These are phyloP conservation scores for Penicillium ochrochloron DNA, from an alignment of 495 filamentous ascomycete species.

Conservation along the genomic window DNA sequence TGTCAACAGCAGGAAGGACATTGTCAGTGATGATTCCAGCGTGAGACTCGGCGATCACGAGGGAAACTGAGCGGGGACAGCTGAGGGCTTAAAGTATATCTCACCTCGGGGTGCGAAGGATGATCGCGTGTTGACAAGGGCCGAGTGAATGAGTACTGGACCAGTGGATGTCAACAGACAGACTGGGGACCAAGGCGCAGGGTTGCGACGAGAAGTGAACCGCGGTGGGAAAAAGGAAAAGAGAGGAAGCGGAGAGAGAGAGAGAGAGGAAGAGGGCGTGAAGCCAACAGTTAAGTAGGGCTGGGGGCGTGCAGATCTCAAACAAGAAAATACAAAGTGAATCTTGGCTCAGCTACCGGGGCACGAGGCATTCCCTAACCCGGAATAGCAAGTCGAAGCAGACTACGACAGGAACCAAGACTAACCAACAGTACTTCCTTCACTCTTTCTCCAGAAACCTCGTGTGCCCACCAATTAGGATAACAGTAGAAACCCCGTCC, in stretches of 20 bases:
- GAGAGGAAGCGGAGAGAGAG: neutral
- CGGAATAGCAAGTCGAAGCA: conserved; percentile 16
- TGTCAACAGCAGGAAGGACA: neutral
- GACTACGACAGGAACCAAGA: neutral
- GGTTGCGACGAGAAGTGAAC: neutral
- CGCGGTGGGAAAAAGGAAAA: neutral
- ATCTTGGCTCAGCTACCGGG: neutral
- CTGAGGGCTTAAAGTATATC: neutral
- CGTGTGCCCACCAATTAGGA: neutral
- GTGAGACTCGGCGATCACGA: neutral
- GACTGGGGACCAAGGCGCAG: neutral
- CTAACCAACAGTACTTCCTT: neutral
- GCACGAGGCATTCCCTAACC: conserved; percentile 10
- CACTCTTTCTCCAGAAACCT: neutral
- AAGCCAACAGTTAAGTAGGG: neutral
- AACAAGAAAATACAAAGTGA: neutral
- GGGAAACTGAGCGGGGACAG: neutral
- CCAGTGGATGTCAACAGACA: conserved; percentile 13
- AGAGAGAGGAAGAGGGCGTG: neutral
- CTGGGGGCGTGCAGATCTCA: neutral
- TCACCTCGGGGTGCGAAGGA: neutral
- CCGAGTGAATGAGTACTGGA: conserved; percentile 9
- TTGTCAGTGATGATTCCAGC: neutral
- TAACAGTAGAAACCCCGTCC: neutral
- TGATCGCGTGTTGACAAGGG: conserved; percentile 2